These are phyloP conservation scores for Colletotrichum costaricense DNA, from an alignment of 2,329 filamentous ascomycete species.

Conservation along the genomic window DNA sequence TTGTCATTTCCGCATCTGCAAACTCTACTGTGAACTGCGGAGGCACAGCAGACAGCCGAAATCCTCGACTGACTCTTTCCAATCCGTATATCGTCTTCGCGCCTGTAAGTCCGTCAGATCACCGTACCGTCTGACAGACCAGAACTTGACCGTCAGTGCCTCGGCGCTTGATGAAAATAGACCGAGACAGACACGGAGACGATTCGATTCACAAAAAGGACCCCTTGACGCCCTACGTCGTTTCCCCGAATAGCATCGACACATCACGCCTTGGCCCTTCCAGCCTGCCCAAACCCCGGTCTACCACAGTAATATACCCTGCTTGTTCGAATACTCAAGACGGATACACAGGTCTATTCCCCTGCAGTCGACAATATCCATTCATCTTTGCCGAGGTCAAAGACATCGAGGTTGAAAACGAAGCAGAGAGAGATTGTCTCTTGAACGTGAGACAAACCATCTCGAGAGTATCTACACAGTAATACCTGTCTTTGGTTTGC, in stretches of 20 bases:
- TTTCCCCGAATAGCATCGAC: slow-evolving; percentile 20
- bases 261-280: slow-evolving; percentile 12
- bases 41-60: not conserved
- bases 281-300: not conserved
- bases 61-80: not conserved
- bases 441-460: too few species aligned
- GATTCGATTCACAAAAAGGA: not conserved
- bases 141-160: not conserved
- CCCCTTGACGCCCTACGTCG: slow-evolving; percentile 7
- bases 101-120: too few species aligned
- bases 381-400: not conserved
- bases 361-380: not conserved
- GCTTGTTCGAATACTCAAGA: not conserved
- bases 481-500: too few species aligned
- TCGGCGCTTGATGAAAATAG: not conserved
- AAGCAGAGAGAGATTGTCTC: too few species aligned
- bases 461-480: too few species aligned
- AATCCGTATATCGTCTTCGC: not conserved
- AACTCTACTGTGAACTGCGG: not conserved
- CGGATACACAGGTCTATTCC: not conserved
- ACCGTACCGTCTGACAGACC: not conserved
- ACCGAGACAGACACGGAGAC: slow-evolving; percentile 2
- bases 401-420: too few species aligned
- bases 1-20: not conserved
- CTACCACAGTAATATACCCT: not conserved